A percentile compares a stretch with the other conserved stretches of the same genome.
Conservation (phyloP, 1,284 basidiomycete species). For the Porodaedalea pini region DNA sequence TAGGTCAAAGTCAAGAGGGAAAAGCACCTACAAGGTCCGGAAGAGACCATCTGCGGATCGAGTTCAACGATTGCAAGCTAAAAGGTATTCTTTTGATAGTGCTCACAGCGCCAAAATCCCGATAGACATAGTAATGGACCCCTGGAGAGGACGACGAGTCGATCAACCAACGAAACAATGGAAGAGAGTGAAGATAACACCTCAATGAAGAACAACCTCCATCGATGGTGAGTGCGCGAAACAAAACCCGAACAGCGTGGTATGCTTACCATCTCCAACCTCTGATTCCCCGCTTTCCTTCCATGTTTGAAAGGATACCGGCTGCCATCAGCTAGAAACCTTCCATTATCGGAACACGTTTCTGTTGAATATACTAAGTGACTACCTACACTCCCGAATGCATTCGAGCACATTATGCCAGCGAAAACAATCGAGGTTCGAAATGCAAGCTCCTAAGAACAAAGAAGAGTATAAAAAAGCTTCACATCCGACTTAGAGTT, state of each 20-base stretch:
- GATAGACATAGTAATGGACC: conserved; percentile 20
- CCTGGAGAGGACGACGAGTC: conserved; percentile 4
- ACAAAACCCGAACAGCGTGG: too few relatives aligned
- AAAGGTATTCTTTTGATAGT: neutral
- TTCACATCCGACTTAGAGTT: too few relatives aligned
- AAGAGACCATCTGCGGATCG: conserved; percentile 23
- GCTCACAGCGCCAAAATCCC: conserved; percentile 22
- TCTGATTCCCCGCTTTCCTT: conserved; percentile 60
- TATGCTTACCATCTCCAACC: conserved; percentile 68
- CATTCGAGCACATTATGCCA: conserved; percentile 70
- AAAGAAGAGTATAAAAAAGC: neutral
- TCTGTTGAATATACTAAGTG: conserved; percentile 18
- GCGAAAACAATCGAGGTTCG: conserved; percentile 67
- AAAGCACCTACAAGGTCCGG: conserved; percentile 25
- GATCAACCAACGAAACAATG: neutral
- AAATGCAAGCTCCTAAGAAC: conserved; percentile 57
- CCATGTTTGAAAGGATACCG: conserved; percentile 66
- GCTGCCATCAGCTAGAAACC: conserved; percentile 57
- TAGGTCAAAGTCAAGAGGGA: neutral
- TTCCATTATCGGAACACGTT: neutral
- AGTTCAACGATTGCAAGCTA: neutral
- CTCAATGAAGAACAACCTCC: conserved; percentile 30
- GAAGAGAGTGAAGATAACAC: conserved; percentile 3
- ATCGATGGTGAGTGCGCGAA: too few relatives aligned
- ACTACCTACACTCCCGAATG: conserved; percentile 61